A percentile compares a stretch with the other conserved stretches of the same genome.
Evolutionary conservation across 2,329 filamentous ascomycete genomes (phyloP).

Genomic region (Incumbomyces lentus): DNA sequence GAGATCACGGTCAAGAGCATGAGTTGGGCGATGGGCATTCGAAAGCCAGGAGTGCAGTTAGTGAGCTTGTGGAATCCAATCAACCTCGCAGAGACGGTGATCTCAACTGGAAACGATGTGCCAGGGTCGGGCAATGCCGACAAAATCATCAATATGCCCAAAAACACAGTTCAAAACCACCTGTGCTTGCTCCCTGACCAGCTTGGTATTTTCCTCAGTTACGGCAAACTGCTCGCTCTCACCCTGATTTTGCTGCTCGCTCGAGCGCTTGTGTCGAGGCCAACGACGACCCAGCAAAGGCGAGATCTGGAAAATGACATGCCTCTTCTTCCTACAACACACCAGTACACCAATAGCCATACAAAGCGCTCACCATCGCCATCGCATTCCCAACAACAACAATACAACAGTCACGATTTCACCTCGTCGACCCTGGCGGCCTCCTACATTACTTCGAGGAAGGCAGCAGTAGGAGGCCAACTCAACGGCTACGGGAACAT

Average conservation of each 20-base stretch:
- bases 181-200: constrained; percentile 87
- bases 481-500: constrained; percentile 15
- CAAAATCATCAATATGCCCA: constrained; percentile 15
- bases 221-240: constrained; percentile 52
- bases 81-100: constrained; percentile 39
- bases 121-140: background rate
- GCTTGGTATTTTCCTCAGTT: constrained; percentile 70
- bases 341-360: constrained; percentile 22
- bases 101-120: constrained; percentile 1
- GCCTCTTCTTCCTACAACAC: constrained; percentile 22
- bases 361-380: constrained; percentile 22
- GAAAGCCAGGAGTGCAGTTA: constrained; percentile 75
- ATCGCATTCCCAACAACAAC: constrained; percentile 6
- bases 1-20: constrained; percentile 95
- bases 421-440: background rate
- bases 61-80: constrained; percentile 89
- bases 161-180: constrained; percentile 67
- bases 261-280: constrained; percentile 8
- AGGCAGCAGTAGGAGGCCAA: constrained; percentile 11
- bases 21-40: constrained; percentile 92
- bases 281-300: constrained; percentile 19
- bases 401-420: background rate
- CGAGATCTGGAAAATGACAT: constrained; percentile 21
- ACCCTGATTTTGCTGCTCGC: constrained; percentile 37
- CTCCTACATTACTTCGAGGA: constrained; percentile 15